Conservation (phyloP, 345 rosid species). For the Melastoma malabathricum region DNA sequence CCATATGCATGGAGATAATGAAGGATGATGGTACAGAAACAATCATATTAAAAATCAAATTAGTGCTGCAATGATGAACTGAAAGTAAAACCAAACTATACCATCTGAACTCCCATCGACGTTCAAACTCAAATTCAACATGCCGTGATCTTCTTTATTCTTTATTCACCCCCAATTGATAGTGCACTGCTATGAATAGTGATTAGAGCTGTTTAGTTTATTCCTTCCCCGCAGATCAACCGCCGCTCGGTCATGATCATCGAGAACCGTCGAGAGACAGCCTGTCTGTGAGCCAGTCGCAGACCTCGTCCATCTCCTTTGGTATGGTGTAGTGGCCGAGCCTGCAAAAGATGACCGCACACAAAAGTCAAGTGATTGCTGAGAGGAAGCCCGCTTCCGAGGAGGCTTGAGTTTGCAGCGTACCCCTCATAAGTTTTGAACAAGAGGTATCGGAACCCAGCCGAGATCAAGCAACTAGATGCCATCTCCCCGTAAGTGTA, state of each 20-base stretch:
- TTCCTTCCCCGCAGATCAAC: too few relatives aligned
- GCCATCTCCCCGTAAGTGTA: conserved; percentile 13
- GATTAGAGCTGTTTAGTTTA: too few relatives aligned
- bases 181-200: too few relatives aligned
- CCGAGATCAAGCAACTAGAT: conserved; percentile 7
- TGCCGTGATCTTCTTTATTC: too few relatives aligned
- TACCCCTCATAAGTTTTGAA: conserved; percentile 17
- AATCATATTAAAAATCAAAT: too few relatives aligned
- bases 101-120: too few relatives aligned
- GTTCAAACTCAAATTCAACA: too few relatives aligned
- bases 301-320: conserved; percentile 14
- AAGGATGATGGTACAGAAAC: too few relatives aligned
- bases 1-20: too few relatives aligned
- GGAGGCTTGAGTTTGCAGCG: not conserved
- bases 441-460: conserved; percentile 11
- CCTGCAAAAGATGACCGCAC: conserved; percentile 4
- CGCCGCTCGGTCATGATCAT: not conserved
- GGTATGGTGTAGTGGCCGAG: conserved; percentile 16
- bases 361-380: not conserved
- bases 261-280: conserved; percentile 22
- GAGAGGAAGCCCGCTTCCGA: not conserved
- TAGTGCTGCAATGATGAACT: too few relatives aligned
- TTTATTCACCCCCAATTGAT: too few relatives aligned
- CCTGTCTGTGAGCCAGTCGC: conserved; percentile 14
- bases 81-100: too few relatives aligned